Evolutionary conservation across 2,329 filamentous ascomycete genomes (phyloP).

Genomic region (Penicillium sp.): DNA sequence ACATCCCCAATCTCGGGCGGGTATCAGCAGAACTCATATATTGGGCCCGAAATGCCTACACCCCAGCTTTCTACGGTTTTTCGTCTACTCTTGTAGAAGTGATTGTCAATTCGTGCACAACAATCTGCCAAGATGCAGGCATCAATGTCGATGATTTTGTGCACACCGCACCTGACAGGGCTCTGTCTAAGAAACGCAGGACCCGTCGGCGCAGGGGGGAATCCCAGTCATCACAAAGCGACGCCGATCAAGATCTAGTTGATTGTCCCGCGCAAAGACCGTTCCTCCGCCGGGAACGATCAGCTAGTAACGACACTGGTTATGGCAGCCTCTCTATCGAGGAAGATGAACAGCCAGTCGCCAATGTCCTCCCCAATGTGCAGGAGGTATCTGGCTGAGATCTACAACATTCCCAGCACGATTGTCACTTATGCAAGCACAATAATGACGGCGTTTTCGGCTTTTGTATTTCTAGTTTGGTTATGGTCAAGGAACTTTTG

Average conservation of each 20-base stretch:
- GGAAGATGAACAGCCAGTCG: constrained; percentile 11
- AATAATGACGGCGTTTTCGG: constrained; percentile 12
- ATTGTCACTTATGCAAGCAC: neutral
- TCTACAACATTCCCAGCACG: neutral
- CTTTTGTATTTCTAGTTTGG: constrained; percentile 4
- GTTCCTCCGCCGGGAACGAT: constrained; percentile 22
- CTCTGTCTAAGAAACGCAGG: constrained; percentile 20
- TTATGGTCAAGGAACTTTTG: neutral
- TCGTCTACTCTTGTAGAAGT: constrained; percentile 31
- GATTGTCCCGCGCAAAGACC: constrained; percentile 2
- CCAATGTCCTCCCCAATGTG: constrained; percentile 6
- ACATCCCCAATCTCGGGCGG: constrained; percentile 30
- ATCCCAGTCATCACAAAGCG: constrained; percentile 13
- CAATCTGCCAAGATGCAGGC: constrained; percentile 30
- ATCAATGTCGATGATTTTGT: constrained; percentile 29
- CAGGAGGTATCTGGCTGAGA: constrained; percentile 8
- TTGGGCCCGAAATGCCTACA: constrained; percentile 40
- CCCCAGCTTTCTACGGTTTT: constrained; percentile 37
- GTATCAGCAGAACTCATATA: constrained; percentile 37
- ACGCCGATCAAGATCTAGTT: constrained; percentile 16
- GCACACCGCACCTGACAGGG: constrained; percentile 17
- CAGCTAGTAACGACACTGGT: constrained; percentile 34
- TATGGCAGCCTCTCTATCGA: constrained; percentile 30
- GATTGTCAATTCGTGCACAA: constrained; percentile 33
- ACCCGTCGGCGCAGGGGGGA: constrained; percentile 13